Conservation (phyloP, 257 asterid genomes). For the Solanum ossicruentum region DNA sequence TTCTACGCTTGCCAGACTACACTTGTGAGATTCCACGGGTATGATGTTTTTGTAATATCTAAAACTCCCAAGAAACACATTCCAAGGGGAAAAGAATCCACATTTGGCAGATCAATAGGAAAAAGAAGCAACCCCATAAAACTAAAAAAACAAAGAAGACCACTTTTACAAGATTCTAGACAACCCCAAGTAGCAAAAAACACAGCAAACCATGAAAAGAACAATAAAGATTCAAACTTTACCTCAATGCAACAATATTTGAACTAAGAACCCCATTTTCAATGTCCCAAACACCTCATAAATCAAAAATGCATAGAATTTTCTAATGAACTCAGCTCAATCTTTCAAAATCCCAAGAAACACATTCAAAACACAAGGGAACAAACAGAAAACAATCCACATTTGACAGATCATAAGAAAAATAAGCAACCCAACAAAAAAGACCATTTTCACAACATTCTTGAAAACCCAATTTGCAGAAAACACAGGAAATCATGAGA, state of each 20-base stretch:
- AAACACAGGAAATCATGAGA: background rate
- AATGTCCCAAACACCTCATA: background rate
- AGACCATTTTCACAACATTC: background rate
- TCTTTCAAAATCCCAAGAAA: background rate
- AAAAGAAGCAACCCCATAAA: background rate
- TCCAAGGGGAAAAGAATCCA: background rate
- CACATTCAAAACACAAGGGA: background rate
- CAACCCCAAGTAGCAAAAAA: background rate
- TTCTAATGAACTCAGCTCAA: background rate
- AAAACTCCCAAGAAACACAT: background rate
- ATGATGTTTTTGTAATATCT: too few relatives aligned
- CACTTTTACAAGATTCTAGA: background rate
- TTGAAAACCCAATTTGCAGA: background rate
- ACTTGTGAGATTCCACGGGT: too few relatives aligned
- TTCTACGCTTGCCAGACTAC: too few relatives aligned
- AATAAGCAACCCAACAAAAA: background rate
- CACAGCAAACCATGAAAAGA: background rate
- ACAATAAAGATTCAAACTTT: background rate
- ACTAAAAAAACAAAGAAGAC: background rate
- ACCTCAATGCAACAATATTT: slow-evolving; percentile 11
- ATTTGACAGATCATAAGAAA: background rate
- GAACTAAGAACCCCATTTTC: background rate
- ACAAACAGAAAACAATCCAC: background rate
- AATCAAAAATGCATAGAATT: background rate
- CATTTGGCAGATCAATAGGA: background rate